These are phyloP conservation scores for Schizosaccharomyces versatilis DNA, from an alignment of 1,139 yeast genomes.

Conservation along the genomic window DNA sequence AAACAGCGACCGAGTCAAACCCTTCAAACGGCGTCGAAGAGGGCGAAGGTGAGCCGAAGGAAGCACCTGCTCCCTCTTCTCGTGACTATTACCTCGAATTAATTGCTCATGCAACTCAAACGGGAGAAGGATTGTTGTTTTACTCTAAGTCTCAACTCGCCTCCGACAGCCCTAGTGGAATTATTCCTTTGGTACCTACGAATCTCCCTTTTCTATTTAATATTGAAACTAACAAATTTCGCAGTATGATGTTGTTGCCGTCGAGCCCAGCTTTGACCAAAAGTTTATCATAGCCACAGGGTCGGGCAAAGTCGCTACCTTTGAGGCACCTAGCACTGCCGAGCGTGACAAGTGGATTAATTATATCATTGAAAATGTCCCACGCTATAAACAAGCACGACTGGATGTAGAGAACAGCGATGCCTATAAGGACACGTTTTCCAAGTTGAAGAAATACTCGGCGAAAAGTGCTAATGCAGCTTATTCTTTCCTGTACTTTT, in stretches of 20 bases:
- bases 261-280: not conserved
- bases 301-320: not conserved
- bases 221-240: not conserved
- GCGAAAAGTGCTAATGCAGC: too few relatives aligned
- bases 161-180: not conserved
- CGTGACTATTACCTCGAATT: not conserved
- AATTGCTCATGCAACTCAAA: not conserved
- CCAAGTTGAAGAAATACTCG: not conserved
- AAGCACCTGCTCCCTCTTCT: not conserved
- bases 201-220: not conserved
- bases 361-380: not conserved
- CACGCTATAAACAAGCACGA: not conserved
- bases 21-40: not conserved
- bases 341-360: not conserved
- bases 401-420: not conserved
- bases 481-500: too few relatives aligned
- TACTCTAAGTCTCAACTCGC: not conserved
- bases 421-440: not conserved
- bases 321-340: not conserved
- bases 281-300: not conserved
- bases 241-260: not conserved
- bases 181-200: not conserved
- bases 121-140: not conserved
- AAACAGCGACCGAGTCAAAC: too few relatives aligned
- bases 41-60: not conserved